A percentile compares a stretch with the other conserved stretches of the same genome.
Conservation (phyloP, 2,329 filamentous ascomycete species). For the Botryotinia narcissicola region DNA sequence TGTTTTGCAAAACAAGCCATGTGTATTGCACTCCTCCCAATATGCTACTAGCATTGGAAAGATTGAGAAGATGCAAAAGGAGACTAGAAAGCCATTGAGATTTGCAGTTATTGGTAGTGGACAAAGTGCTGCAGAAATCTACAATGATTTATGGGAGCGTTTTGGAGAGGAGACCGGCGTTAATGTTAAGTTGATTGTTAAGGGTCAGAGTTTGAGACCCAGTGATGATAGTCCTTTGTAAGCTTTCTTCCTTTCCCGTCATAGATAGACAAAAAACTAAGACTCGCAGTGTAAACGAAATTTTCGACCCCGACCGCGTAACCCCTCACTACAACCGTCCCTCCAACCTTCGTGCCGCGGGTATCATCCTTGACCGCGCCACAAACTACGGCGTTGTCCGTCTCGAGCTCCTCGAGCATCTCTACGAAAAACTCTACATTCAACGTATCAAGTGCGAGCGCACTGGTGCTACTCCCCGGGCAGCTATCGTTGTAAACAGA, state of each 20-base stretch:
- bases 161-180: conserved; percentile 74
- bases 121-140: conserved; percentile 94
- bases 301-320: conserved; percentile 87
- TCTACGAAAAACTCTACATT: conserved; percentile 85
- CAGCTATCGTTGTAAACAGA: conserved; percentile 71
- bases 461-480: conserved; percentile 75
- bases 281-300: conserved; percentile 76
- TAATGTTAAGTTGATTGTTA: conserved; percentile 74
- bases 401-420: conserved; percentile 81
- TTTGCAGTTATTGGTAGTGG: conserved; percentile 86
- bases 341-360: conserved; percentile 55
- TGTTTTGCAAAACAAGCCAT: conserved; percentile 65
- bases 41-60: conserved; percentile 66
- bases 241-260: conserved; percentile 40
- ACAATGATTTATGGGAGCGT: conserved; percentile 77
- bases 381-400: conserved; percentile 97
- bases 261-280: conserved; percentile 17
- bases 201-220: conserved; percentile 77
- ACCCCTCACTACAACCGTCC: conserved; percentile 72
- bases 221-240: conserved; percentile 96
- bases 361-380: conserved; percentile 67
- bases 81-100: conserved; percentile 26
- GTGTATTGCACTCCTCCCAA: conserved; percentile 84
- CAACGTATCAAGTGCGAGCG: conserved; percentile 64
- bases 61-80: conserved; percentile 45